These are phyloP conservation scores for Starmerella stigmatis DNA, from an alignment of 805 yeast species.

Conservation along the genomic window DNA sequence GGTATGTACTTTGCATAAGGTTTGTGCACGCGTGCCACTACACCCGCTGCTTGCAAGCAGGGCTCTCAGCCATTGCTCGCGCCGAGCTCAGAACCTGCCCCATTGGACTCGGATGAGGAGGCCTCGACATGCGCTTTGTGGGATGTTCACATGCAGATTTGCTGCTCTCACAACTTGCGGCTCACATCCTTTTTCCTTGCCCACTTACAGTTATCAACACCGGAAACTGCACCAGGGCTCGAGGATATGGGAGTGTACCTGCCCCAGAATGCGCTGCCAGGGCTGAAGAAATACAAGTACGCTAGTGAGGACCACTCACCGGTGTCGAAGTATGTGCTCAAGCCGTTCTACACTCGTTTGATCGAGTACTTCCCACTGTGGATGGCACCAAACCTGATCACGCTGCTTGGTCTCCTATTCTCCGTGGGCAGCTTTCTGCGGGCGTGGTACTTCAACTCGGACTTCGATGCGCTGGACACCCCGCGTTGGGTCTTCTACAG, in stretches of 20 bases:
- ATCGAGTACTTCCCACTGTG: slow-evolving; percentile 66
- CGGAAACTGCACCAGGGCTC: not conserved
- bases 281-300: slow-evolving; percentile 28
- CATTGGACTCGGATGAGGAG: too few species aligned
- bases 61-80: too few species aligned
- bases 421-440: slow-evolving; percentile 52
- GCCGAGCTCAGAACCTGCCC: too few species aligned
- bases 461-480: slow-evolving; percentile 38
- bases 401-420: slow-evolving; percentile 67
- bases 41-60: too few species aligned
- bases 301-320: slow-evolving; percentile 69
- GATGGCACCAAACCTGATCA: slow-evolving; percentile 81
- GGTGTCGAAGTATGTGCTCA: slow-evolving; percentile 60
- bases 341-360: slow-evolving; percentile 71
- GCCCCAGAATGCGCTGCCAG: slow-evolving; percentile 25
- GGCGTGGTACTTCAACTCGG: slow-evolving; percentile 65
- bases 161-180: too few species aligned
- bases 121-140: too few species aligned
- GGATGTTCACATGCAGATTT: too few species aligned
- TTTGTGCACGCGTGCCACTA: too few species aligned
- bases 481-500: slow-evolving; percentile 71
- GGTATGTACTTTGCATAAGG: too few species aligned
- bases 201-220: not conserved
- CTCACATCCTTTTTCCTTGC: not conserved
- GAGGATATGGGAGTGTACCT: slow-evolving; percentile 24